Conservation (phyloP, 495 filamentous ascomycete species). For the Aspergillus funiculosus region DNA sequence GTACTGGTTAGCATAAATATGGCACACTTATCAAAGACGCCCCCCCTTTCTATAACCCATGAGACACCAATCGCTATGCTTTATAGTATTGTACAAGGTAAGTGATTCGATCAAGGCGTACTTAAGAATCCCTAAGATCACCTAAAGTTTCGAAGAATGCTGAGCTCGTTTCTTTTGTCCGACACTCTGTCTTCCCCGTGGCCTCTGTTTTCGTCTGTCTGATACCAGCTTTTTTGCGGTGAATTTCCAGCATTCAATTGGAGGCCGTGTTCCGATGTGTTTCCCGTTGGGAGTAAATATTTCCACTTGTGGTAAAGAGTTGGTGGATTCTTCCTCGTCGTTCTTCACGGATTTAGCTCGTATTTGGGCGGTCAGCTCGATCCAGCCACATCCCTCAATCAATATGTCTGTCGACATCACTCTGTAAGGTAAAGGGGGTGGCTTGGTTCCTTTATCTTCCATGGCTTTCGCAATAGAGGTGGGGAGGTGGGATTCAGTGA, state of each 20-base stretch:
- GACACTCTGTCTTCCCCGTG: constrained; percentile 24
- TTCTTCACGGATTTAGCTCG: constrained; percentile 42
- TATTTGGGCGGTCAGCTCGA: constrained; percentile 80
- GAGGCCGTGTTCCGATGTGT: constrained; percentile 59
- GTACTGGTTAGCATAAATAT: too few relatives aligned
- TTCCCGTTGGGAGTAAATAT: constrained; percentile 78
- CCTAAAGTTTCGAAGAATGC: neutral
- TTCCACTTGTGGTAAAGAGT: constrained; percentile 63
- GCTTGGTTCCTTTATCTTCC: constrained; percentile 26
- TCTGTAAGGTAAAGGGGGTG: constrained; percentile 60
- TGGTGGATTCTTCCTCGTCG: constrained; percentile 20
- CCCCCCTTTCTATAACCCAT: constrained; percentile 2
- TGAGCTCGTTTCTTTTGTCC: constrained; percentile 20
- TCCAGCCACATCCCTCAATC: constrained; percentile 87
- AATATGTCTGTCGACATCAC: constrained; percentile 77
- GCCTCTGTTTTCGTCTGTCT: constrained; percentile 28
- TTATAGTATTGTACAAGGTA: constrained; percentile 7
- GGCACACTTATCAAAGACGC: too few relatives aligned
- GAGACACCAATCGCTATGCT: constrained; percentile 34
- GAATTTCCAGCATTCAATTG: constrained; percentile 66
- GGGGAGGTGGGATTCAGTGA: constrained; percentile 56
- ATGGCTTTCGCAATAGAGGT: constrained; percentile 32
- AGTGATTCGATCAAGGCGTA: neutral
- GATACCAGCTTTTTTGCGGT: constrained; percentile 31
- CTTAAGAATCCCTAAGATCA: neutral